A percentile compares a stretch with the other conserved stretches of the same genome.
Evolutionary conservation across 768 basidiomycete genomes (phyloP).

Genomic region (Mycena capillaripes): DNA sequence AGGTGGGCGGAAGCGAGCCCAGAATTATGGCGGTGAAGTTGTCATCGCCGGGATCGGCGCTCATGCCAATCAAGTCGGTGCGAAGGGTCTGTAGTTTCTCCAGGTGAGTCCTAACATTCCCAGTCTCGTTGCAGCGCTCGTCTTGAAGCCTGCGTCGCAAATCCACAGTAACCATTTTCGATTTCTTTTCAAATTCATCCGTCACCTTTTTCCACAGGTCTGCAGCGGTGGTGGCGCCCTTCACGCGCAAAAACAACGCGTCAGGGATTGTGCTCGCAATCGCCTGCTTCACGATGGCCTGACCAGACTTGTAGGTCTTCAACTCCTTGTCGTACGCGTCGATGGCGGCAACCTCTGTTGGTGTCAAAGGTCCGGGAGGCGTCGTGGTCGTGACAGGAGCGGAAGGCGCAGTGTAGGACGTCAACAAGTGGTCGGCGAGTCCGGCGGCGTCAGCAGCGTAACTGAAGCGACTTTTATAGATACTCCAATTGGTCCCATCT

Average conservation of each 20-base stretch:
- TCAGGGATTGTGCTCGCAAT: too few species aligned
- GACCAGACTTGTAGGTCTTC: too few species aligned
- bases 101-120: conserved; percentile 25
- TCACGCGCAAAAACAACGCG: too few species aligned
- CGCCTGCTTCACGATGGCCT: too few species aligned
- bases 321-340: too few species aligned
- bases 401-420: too few species aligned
- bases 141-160: conserved; percentile 40
- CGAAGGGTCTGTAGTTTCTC: too few species aligned
- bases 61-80: conserved; percentile 34
- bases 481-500: conserved; percentile 39
- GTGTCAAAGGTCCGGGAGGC: too few species aligned
- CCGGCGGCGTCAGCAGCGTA: conserved; percentile 33
- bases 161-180: conserved; percentile 40
- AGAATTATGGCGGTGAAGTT: conserved; percentile 22
- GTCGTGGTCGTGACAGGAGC: too few species aligned
- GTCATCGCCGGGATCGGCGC: conserved; percentile 2
- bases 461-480: conserved; percentile 32
- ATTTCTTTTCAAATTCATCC: conserved; percentile 39
- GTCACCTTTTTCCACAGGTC: conserved; percentile 14
- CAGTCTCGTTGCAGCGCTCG: conserved; percentile 39
- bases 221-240: too few species aligned
- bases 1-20: conserved; percentile 41
- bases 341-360: too few species aligned
- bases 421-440: neutral